Percentiles rank a stretch among this genome's conserved stretches.
These are phyloP conservation scores for Tetrahymena thermophila DNA, from an alignment of 73 alveolate species.

Conservation along the genomic window DNA sequence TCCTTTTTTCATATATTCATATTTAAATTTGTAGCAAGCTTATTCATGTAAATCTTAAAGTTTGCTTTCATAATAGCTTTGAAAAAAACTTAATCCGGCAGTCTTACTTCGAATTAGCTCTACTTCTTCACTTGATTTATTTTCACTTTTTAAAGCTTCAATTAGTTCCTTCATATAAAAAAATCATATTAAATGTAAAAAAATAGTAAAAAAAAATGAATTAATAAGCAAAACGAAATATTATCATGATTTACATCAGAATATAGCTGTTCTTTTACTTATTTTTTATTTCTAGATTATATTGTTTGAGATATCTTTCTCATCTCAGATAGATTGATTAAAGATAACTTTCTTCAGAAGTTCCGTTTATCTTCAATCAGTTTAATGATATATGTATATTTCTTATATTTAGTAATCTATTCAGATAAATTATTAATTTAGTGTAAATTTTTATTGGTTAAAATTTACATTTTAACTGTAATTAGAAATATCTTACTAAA, in stretches of 20 bases:
- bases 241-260: neutral
- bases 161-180: neutral
- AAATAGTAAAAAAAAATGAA: neutral
- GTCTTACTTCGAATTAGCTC: neutral
- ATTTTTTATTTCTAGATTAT: neutral
- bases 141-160: neutral
- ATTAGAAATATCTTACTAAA: neutral
- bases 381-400: neutral
- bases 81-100: neutral
- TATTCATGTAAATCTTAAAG: neutral
- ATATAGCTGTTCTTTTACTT: neutral
- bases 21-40: neutral
- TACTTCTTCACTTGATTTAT: neutral
- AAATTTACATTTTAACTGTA: neutral
- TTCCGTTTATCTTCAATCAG: neutral
- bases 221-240: too few species aligned
- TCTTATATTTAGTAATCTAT: neutral
- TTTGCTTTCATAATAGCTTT: neutral
- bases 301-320: neutral
- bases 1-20: neutral
- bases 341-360: neutral
- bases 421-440: neutral
- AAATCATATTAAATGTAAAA: neutral
- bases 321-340: neutral
- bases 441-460: neutral